Evolutionary conservation across 2,329 filamentous ascomycete species (phyloP).

Genomic region (Penicillium sp.): DNA sequence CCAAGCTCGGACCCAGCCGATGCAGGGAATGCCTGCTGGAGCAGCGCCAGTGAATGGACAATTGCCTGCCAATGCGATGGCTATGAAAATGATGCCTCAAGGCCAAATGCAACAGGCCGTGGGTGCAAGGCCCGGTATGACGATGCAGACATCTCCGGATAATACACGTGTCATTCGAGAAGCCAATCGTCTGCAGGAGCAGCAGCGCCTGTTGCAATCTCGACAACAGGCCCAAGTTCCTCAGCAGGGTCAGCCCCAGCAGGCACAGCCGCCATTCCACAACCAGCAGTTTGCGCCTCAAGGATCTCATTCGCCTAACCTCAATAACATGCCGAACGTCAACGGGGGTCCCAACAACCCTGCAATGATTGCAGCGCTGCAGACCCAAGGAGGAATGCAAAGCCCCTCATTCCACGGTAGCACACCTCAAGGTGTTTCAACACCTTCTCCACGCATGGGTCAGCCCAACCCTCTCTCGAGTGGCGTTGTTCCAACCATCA

Average conservation of each 20-base stretch:
- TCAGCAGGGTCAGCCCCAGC: conserved; percentile 33
- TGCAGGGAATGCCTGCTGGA: conserved; percentile 44
- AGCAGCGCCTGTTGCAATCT: conserved; percentile 62
- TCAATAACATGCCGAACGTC: conserved; percentile 43
- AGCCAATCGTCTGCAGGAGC: conserved; percentile 48
- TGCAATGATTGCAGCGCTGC: conserved; percentile 47
- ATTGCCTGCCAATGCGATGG: conserved; percentile 56
- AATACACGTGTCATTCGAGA: conserved; percentile 50
- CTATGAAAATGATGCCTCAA: conserved; percentile 56
- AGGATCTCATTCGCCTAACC: conserved; percentile 46
- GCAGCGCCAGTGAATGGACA: conserved; percentile 47
- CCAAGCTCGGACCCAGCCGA: conserved; percentile 40
- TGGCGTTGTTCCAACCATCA: conserved; percentile 56
- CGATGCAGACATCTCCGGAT: conserved; percentile 57
- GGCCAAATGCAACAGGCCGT: conserved; percentile 58
- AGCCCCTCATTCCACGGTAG: conserved; percentile 46
- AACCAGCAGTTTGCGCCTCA: conserved; percentile 42
- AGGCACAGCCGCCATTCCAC: conserved; percentile 39
- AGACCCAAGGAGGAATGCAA: conserved; percentile 42
- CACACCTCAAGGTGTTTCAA: conserved; percentile 41
- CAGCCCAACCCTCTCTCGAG: conserved; percentile 53
- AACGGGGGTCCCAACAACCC: conserved; percentile 43
- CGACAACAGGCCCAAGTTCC: conserved; percentile 39
- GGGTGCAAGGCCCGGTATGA: conserved; percentile 38
- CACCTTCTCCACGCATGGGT: conserved; percentile 48